Base-by-base conservation (phyloP, 2,329 filamentous ascomycete genomes). In the Mycocentrospora acerina region DNA sequence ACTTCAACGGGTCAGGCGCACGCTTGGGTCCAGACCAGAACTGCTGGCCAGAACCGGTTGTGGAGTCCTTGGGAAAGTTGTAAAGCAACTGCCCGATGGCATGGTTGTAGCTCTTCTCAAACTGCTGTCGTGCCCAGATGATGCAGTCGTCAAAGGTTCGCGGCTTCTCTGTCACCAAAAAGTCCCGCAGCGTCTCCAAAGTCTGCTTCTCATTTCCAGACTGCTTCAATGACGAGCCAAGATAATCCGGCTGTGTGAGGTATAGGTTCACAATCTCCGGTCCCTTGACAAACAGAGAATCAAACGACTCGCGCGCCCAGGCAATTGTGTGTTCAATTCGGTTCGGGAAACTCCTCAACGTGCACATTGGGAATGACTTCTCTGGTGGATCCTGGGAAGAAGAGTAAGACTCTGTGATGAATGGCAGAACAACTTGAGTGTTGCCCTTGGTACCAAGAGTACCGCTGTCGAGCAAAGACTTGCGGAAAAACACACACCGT, bases 11-110 rank as follows among this genome's bases (percentile, higher is more conserved):
- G 48, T 94, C 89, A 4, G 93, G 93, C 10, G 93, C 93, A 60
- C 93, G 89, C 81, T 98, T 98, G 32, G 93, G 93, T 9, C 93
- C 91, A 19, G 93, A 97, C 93, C 93, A 98, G 79, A 98, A 98
- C 1, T 82, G 86, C 48, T 90, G 87, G 22, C 93, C 93, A 25
- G 81, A 86, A 2, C 90, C 94, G 1, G 93, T 95, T 38, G 79
- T 82, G 0, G 90, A 86, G 64, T 97, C 91, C 71, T 94, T 95
- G 46, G 93, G 93, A 74, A 98, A 98, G 73, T 96, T 97, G 77
- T 87, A 94, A 24, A 98, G 76, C 35, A 98, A 76, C 69, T 98
- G 93, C 64, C 93, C 88, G 46, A 98, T 95, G 35, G 89, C 88
- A 65, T 98, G 95, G 73, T 94, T 90, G 71, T 93, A 98, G 70